A percentile compares a stretch with the other conserved stretches of the same genome.
Evolutionary conservation across 1,284 basidiomycete species (phyloP).

Genomic region (Takashimella tepidaria): DNA sequence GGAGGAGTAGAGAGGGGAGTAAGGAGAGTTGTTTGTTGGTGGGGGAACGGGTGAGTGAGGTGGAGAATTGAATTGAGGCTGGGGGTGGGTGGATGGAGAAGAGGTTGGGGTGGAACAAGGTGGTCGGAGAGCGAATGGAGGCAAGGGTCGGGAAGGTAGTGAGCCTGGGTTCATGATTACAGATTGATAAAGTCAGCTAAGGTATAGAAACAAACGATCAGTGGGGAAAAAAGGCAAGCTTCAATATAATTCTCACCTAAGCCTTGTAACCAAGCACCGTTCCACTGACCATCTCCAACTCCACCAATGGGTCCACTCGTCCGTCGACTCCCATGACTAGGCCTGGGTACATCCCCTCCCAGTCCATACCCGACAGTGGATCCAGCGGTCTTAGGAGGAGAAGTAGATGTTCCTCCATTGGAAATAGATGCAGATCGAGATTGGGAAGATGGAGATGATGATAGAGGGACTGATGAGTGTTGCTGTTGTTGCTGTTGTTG

Average conservation of each 20-base stretch:
- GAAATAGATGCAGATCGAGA: too few species aligned
- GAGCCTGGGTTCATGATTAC: conserved; percentile 11
- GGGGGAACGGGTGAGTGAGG: neutral
- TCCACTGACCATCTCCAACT: conserved; percentile 3
- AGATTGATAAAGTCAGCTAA: conserved; percentile 1
- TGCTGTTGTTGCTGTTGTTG: conserved; percentile 2
- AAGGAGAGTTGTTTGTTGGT: conserved; percentile 8
- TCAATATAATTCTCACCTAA: neutral
- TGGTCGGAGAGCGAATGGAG: conserved; percentile 35
- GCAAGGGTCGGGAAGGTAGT: conserved; percentile 19
- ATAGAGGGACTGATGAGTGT: too few species aligned
- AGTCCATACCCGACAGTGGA: too few species aligned
- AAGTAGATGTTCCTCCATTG: too few species aligned
- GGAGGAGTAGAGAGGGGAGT: conserved; percentile 35
- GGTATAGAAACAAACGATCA: neutral
- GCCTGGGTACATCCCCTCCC: neutral
- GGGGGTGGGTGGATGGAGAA: neutral
- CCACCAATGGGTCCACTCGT: neutral
- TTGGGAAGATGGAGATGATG: too few species aligned
- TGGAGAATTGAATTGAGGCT: conserved; percentile 3
- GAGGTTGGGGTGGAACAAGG: conserved; percentile 3
- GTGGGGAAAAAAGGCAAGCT: neutral
- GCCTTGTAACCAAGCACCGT: neutral
- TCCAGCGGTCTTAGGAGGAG: too few species aligned
- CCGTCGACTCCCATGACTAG: neutral